Evolutionary conservation across 176 grass and related monocot species (phyloP), one percentile per base, ranked within the genome.

Genomic region (Triticum urartu): DNA sequence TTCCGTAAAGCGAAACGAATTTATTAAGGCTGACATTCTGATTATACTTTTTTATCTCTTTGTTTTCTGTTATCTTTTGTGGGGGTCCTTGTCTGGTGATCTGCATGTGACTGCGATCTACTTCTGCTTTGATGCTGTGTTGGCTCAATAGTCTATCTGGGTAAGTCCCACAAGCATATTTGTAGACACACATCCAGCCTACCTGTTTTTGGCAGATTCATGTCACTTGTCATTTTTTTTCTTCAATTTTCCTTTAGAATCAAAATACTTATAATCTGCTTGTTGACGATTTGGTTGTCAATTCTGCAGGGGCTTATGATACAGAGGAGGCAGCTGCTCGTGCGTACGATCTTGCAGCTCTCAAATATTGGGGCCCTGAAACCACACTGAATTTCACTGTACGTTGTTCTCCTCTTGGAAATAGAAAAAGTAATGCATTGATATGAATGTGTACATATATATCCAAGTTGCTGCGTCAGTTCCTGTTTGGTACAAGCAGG

Each of bases 291-390:
- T 48, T 2, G 26, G 2, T 82, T 52, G 17, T 52, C n/a, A 45
- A 22, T 50, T 82, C 1, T 88, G 20, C 72, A 99, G 97, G 97
- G 83, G 97, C 97, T 81, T 99, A 97, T 86, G 94, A 94, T 68
- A 92, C 58, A 9, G 97, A 99, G 86, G 90, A 92, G 77, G 92
- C 90, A 64, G 94, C 97, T 40, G 94, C 94, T 15, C 94, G 73
- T 30, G 86, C 94, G 1, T 91, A 99, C 18, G 97, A 99, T 72
- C 92, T 96, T 47, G 97, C 94, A n/a, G 92, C 97, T 56, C 87
- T 99, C 32, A 99, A 96, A 68, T 94, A 96, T 43, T 99, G 92
- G 97, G 97, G 92, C 45, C 71, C 92, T 59, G 90, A 90, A 54
- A 89, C 90, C 22, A 63, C 71, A 11, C 90, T 99, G 12, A 96